A percentile compares a stretch with the other conserved stretches of the same genome.
Evolutionary conservation across 78 protist species (phyloP).

Genomic region (Dictyostelium citrinum): DNA sequence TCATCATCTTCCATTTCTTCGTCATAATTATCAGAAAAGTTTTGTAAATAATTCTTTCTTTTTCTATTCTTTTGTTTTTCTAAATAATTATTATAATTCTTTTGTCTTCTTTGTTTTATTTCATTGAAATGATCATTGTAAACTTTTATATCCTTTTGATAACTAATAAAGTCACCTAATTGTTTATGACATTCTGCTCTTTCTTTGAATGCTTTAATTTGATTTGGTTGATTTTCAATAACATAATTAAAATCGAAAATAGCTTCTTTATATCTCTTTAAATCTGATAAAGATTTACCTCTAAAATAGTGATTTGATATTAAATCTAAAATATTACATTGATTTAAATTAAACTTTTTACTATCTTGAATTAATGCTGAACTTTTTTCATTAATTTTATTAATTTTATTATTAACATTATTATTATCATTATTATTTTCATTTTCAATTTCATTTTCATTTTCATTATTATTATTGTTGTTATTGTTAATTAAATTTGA

Average conservation of each 20-base stretch:
- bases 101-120: neutral
- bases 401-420: neutral
- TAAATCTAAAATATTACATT: neutral
- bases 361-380: neutral
- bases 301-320: neutral
- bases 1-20: neutral
- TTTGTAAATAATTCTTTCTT: neutral
- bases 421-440: neutral
- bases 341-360: neutral
- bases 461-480: neutral
- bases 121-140: neutral
- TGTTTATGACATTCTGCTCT: slow-evolving; percentile 17
- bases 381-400: neutral
- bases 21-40: neutral
- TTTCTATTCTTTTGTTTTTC: neutral
- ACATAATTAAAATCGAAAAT: neutral
- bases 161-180: neutral
- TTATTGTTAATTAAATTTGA: neutral
- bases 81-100: slow-evolving; percentile 8
- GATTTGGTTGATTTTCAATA: neutral
- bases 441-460: neutral
- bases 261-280: neutral
- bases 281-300: neutral
- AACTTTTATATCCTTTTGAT: slow-evolving; percentile 9
- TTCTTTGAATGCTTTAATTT: slow-evolving; percentile 20